Evolutionary conservation across 805 yeast species (phyloP), one percentile per base, ranked within the genome.

Genomic region (Kodamaea lidongshanica): DNA sequence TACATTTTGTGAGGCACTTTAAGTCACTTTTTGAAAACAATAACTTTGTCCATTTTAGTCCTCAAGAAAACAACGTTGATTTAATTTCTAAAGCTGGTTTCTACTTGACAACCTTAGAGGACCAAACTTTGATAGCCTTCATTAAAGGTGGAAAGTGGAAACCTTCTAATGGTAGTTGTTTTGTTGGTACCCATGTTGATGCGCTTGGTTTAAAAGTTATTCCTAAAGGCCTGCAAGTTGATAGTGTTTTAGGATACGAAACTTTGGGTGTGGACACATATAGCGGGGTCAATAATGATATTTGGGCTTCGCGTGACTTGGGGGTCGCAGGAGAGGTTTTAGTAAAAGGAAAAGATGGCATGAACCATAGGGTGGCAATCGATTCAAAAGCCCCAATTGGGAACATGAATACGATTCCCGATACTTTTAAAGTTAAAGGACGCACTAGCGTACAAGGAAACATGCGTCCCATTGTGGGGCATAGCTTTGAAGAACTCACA

Each of bases 231-330:
- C 38, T 34, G 38, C 49, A 52, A 19, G 18, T 13, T 4, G 13
- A 30, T 2, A 32, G 36, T 16, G 48, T 45, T 4, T 49, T 49
- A 21, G 66, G 65, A 4, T 64, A 59, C 38, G 55, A 58, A 12
- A 31, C 52, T 12, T 44, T 64, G 18, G 67, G 67, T 1, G 67
- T 62, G 9, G 66, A 67, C 6, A 56, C 59, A 5, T 64, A 64
- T 34, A 58, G 66, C 2, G 66, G 67, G 3, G 41, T 56, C 2
- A 43, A 60, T 18, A 50, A 46, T 20, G 44, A 48, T 19, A 30
- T 54, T 4, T 62, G 69, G 68, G 47, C 58, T 35, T 64, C 61
- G 37, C 42, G 70, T 31, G 70, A 64, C 35, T 53, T 64, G 38
- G 68, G 67, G 3, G 39, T 64, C 21, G 68, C 65, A 4, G 70